phyloP scores from a whole-genome alignment of 345 rosid genomes.

The Kernera saxatilis region DNA sequence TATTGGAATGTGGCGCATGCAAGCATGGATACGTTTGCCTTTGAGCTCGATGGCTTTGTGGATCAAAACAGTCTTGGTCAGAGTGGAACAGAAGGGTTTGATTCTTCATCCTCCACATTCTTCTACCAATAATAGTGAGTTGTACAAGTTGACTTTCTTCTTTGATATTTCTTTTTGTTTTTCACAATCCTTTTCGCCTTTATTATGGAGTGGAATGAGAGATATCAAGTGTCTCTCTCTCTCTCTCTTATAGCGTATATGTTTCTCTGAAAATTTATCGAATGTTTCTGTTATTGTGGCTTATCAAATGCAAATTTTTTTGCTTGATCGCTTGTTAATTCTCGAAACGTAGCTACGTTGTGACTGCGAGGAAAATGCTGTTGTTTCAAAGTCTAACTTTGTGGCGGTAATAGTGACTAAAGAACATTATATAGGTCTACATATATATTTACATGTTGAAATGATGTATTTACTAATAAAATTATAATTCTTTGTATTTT shows the following conservation, averaged over 20 bases:
- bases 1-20: slow-evolving; percentile 21
- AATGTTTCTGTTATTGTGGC: background rate
- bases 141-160: slow-evolving; percentile 6
- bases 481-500: too few relatives aligned
- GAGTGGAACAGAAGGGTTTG: slow-evolving; percentile 18
- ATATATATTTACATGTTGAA: too few relatives aligned
- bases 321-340: background rate
- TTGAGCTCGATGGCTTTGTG: slow-evolving; percentile 23
- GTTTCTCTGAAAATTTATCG: slow-evolving; percentile 1
- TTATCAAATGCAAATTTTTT: slow-evolving; percentile 12
- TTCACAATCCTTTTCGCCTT: background rate
- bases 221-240: slow-evolving; percentile 3
- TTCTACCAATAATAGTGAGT: slow-evolving; percentile 18
- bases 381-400: background rate
- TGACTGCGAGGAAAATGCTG: background rate
- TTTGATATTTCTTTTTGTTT: background rate
- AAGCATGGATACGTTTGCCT: background rate
- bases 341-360: background rate
- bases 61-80: slow-evolving; percentile 17
- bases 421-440: too few relatives aligned
- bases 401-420: background rate
- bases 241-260: background rate
- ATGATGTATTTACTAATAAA: too few relatives aligned
- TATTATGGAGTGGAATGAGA: background rate
- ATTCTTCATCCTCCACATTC: background rate